A percentile compares a stretch with the other conserved stretches of the same genome.
Conservation (phyloP, 371 early-diverging fungal species). For the Mortierella sp. region DNA sequence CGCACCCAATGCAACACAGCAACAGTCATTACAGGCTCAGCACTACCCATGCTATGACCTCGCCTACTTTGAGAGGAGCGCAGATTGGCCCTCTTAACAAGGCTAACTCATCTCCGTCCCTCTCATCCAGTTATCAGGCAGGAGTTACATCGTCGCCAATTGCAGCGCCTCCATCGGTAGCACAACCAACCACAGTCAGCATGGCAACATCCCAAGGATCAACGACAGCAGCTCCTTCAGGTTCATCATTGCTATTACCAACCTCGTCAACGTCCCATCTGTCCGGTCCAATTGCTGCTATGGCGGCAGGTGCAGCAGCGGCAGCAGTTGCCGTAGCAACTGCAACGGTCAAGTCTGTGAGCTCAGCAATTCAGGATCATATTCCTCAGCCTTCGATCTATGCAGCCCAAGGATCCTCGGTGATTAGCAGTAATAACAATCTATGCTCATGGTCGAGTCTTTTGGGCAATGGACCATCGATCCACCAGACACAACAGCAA, state of each 20-base stretch:
- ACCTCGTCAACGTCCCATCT: not conserved
- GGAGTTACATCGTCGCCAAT: not conserved
- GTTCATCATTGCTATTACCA: not conserved
- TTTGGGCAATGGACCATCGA: not conserved
- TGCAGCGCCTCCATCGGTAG: not conserved
- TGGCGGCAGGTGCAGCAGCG: conserved; percentile 42
- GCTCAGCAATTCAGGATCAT: conserved; percentile 34
- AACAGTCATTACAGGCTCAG: conserved; percentile 17
- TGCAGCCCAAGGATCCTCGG: conserved; percentile 13
- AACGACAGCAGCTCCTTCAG: not conserved
- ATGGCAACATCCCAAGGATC: not conserved
- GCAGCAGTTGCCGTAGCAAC: conserved; percentile 37
- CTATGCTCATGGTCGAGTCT: conserved; percentile 8
- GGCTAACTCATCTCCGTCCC: conserved; percentile 24
- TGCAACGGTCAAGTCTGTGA: conserved; percentile 34
- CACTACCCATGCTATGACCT: conserved; percentile 4
- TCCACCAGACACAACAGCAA: conserved; percentile 5
- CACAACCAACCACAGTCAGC: not conserved
- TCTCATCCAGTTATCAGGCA: conserved; percentile 22
- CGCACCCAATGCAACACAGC: conserved; percentile 27
- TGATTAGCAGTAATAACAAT: not conserved
- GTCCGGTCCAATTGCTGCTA: conserved; percentile 31
- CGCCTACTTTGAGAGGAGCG: conserved; percentile 3
- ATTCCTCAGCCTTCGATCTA: conserved; percentile 35
- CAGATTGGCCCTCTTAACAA: conserved; percentile 1